Conservation (phyloP, 495 filamentous ascomycete species). For the Geoglossum glabrum region DNA sequence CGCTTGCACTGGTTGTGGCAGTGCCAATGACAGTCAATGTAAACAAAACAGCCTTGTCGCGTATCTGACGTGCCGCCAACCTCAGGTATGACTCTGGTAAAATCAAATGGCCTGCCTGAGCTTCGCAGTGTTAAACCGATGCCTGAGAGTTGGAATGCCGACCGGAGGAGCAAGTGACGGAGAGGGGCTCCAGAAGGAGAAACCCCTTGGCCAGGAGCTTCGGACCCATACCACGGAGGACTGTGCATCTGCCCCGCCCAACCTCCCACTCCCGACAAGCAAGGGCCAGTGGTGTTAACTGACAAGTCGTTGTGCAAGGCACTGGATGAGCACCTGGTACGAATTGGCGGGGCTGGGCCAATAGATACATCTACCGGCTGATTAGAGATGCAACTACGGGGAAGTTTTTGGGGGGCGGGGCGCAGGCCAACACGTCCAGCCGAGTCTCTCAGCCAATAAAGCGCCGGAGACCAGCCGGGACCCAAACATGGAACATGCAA, state of each 20-base stretch:
- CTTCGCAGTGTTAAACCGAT: too few species aligned
- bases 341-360: not conserved
- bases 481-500: not conserved
- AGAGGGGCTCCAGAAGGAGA: not conserved
- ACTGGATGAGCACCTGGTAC: not conserved
- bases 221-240: not conserved
- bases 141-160: not conserved
- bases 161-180: not conserved
- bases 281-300: not conserved
- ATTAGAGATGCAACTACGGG: not conserved
- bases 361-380: not conserved
- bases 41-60: not conserved
- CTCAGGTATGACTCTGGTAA: constrained; percentile 1
- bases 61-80: not conserved
- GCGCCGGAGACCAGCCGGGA: not conserved
- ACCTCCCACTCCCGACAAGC: not conserved
- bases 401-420: not conserved
- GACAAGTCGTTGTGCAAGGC: not conserved
- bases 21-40: not conserved
- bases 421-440: not conserved
- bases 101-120: too few species aligned
- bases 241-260: not conserved
- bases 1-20: not conserved
- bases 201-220: not conserved
- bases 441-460: not conserved